Conservation (phyloP, 257 asterid genomes). For the Capsicum pubescens region DNA sequence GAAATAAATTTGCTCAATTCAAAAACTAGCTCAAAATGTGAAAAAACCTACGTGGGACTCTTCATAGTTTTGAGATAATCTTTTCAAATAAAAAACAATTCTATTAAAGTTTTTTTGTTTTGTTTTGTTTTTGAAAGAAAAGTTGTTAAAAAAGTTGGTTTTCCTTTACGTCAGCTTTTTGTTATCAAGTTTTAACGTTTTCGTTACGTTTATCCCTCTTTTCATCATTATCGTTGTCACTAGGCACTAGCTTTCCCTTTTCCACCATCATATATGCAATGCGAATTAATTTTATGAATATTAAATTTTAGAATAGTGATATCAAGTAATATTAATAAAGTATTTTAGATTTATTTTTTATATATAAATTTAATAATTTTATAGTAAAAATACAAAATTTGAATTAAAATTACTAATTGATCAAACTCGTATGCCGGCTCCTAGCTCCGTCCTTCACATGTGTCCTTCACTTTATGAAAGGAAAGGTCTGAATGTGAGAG, state of each 20-base stretch:
- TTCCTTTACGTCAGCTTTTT: not conserved
- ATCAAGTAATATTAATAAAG: not conserved
- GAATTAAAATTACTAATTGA: not conserved
- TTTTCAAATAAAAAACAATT: not conserved
- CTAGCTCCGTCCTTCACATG: not conserved
- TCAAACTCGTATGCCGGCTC: not conserved
- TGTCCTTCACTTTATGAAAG: too few species aligned
- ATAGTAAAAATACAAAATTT: too few species aligned
- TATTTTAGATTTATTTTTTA: not conserved
- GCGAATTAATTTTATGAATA: not conserved
- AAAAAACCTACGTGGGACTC: too few species aligned
- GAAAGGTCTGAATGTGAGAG: too few species aligned
- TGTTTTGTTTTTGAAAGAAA: too few species aligned
- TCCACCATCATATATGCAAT: not conserved
- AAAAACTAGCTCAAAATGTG: too few species aligned
- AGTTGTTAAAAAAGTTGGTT: not conserved
- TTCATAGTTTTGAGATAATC: not conserved
- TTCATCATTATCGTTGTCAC: not conserved
- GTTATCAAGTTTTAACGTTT: slow-evolving; percentile 8
- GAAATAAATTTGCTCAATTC: too few species aligned
- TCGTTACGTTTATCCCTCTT: not conserved
- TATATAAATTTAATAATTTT: too few species aligned
- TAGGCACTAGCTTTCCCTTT: not conserved
- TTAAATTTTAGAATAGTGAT: not conserved
- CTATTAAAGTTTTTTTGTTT: not conserved